These are phyloP conservation scores for Calcarisporium arbuscula DNA, from an alignment of 2,329 filamentous ascomycete genomes.

Conservation along the genomic window DNA sequence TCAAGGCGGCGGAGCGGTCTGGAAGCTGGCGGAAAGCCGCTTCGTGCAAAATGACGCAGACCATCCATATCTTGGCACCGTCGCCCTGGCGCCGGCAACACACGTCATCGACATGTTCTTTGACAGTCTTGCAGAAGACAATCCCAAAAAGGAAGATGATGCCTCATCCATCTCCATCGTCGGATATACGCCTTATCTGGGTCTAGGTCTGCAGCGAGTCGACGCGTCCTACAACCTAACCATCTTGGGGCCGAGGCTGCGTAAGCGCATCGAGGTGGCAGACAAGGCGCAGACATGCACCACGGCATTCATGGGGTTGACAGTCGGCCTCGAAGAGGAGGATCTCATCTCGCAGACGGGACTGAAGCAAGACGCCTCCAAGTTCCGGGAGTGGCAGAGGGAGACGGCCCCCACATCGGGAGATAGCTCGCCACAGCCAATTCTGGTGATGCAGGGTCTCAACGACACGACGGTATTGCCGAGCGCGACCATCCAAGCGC, in stretches of 20 bases:
- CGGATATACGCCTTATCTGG: conserved; percentile 7
- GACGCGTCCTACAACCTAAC: conserved; percentile 3
- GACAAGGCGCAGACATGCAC: conserved; percentile 6
- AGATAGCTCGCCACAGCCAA: conserved; percentile 1
- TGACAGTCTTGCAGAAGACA: not conserved
- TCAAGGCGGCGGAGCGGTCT: conserved; percentile 14
- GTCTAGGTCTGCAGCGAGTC: conserved; percentile 4
- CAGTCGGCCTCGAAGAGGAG: not conserved
- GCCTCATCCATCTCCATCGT: too few species aligned
- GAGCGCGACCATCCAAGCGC: conserved; percentile 4
- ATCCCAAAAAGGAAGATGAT: too few species aligned
- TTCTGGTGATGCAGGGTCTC: conserved; percentile 10
- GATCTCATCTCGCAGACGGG: conserved; percentile 1
- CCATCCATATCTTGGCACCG: conserved; percentile 10
- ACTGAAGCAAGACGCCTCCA: not conserved
- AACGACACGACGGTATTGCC: conserved; percentile 7
- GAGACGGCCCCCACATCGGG: conserved; percentile 7
- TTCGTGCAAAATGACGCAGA: conserved; percentile 4
- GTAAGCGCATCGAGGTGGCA: conserved; percentile 4
- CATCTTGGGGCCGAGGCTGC: conserved; percentile 2
- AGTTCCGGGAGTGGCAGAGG: conserved; percentile 5
- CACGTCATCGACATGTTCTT: conserved; percentile 8
- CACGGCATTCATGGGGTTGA: conserved; percentile 1
- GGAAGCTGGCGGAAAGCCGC: conserved; percentile 14
- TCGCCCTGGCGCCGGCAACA: conserved; percentile 11